These are phyloP conservation scores for Linnemannia exigua DNA, from an alignment of 192 early-diverging fungal genomes.

Conservation along the genomic window DNA sequence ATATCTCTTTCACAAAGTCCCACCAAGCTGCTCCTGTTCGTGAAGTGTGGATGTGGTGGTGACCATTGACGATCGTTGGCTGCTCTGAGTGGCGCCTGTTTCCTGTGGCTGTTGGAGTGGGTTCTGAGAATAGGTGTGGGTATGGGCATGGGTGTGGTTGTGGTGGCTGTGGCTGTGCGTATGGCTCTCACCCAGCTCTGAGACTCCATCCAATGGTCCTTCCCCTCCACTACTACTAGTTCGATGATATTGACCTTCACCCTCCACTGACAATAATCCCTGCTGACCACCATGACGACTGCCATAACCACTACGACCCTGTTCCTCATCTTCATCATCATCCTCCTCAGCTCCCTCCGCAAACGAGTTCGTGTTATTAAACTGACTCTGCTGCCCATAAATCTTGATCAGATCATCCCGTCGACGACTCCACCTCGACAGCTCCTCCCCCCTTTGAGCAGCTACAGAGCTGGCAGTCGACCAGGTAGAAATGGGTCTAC, in stretches of 20 bases:
- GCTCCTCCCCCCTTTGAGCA: conserved; percentile 45
- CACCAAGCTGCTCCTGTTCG: not conserved
- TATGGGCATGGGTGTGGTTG: not conserved
- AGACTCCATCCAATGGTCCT: conserved; percentile 2
- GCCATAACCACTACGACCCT: not conserved
- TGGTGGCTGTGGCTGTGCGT: not conserved
- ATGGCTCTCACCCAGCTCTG: not conserved
- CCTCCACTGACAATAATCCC: not conserved
- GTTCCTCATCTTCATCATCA: not conserved
- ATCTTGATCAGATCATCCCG: conserved; percentile 52
- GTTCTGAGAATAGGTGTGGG: not conserved
- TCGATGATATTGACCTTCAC: not conserved
- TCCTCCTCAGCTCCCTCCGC: conserved; percentile 11
- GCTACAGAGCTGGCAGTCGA: conserved; percentile 50
- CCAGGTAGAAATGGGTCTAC: conserved; percentile 51
- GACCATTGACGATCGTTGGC: not conserved
- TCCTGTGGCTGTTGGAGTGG: not conserved
- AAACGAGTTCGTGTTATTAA: conserved; percentile 27
- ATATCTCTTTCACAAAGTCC: not conserved
- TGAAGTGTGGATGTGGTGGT: not conserved
- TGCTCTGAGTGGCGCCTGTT: not conserved
- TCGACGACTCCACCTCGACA: conserved; percentile 44
- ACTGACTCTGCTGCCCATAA: conserved; percentile 20
- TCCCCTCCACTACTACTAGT: no score
- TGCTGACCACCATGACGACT: not conserved